Conservation (phyloP, 305 asterid species). For the Euphrasia arctica region DNA sequence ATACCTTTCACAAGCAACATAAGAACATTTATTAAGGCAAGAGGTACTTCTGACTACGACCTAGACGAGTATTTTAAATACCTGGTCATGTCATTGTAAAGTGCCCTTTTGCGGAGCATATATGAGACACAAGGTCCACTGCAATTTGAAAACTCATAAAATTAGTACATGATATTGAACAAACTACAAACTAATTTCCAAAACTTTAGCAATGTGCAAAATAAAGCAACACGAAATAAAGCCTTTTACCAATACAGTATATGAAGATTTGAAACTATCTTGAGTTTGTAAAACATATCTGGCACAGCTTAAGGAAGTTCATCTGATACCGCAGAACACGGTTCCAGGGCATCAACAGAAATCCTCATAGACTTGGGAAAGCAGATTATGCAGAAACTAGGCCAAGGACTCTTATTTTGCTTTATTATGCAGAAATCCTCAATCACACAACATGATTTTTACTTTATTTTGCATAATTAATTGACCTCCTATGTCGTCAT, state of each 20-base stretch:
- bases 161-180: conserved; percentile 3
- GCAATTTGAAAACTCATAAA: conserved; percentile 34
- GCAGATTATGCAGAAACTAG: not conserved
- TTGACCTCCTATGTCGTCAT: not conserved
- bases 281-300: not conserved
- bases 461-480: not conserved
- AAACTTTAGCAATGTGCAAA: not conserved
- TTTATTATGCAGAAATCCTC: not conserved
- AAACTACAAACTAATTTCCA: not conserved
- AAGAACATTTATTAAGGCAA: conserved; percentile 16
- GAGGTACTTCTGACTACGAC: conserved; percentile 6
- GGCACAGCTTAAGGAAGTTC: not conserved
- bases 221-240: not conserved
- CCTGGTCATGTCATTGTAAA: conserved; percentile 98
- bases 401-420: too few species aligned
- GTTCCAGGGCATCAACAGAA: conserved; percentile 4
- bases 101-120: conserved; percentile 94
- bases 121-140: conserved; percentile 97
- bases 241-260: too few species aligned
- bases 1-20: conserved; percentile 49
- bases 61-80: conserved; percentile 30
- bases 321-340: not conserved
- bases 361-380: not conserved
- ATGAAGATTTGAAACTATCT: too few species aligned
- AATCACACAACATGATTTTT: not conserved